Evolutionary conservation across 768 basidiomycete species (phyloP), one percentile per base, ranked within the genome.

Genomic region (Lactifluus volemus): DNA sequence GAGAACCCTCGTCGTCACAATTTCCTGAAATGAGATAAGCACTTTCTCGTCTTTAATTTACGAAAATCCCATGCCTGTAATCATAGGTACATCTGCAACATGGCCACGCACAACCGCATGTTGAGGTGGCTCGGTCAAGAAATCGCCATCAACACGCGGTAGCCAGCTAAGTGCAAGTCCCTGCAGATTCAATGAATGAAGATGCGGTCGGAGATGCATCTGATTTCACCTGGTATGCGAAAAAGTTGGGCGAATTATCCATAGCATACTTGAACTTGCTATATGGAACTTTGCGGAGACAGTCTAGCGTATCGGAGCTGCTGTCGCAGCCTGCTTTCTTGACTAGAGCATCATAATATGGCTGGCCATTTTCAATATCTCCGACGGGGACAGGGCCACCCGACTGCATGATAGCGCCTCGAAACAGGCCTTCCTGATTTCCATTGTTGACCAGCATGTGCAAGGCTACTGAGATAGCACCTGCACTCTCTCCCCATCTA

Each of bases 1-100:
- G 49, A 0, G 83, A 82, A 6, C 83, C 84, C 67, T 86, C 84
- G 56, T 85, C 84, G 53, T 84, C 81, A 61, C 75, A 76, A 61
- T 81, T 76, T 17, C 81, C 81, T 76, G 47, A 2, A 15, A 64
- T 32, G 17, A 17, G 11, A 10, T 54, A 30, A 59, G 48, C 4
- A 12, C 3, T 8, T 29, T 17, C 14, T 32, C n/a, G n/a, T 11
- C 9, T 12, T 39, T 12, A 38, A 11, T 21, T 29, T 2, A 14
- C 19, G 12, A 44, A 5, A 14, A 34, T 34, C 25, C 34, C 59
- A 10, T 15, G 65, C 68, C 68, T 32, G 61, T 56, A 29, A 69
- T 64, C 29, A 69, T 45, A 2, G 67, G 69, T 0, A 71, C 64
- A 9, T 66, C 58, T 4, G 70, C 52, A 3, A 68, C 65, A 8